Evolutionary conservation across 176 grass and related monocot species (phyloP).

Genomic region (Calamus simplicifolius): DNA sequence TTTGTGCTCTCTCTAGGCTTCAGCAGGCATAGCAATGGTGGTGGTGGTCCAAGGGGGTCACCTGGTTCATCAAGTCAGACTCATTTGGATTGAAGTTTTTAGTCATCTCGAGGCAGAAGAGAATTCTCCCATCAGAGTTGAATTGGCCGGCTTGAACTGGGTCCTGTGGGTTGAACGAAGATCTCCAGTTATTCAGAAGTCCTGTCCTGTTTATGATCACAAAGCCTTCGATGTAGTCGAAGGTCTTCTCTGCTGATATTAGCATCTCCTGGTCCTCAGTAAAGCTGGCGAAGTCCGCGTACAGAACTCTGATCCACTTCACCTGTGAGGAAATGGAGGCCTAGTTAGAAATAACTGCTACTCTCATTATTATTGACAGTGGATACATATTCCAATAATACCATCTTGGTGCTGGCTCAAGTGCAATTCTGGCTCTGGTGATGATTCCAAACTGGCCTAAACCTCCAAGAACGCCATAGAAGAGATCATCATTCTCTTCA

Average conservation of each 20-base stretch:
- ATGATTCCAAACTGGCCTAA: conserved; percentile 93
- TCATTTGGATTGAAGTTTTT: conserved; percentile 64
- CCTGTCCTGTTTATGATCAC: conserved; percentile 92
- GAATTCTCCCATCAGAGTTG: conserved; percentile 49
- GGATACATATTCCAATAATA: conserved; percentile 22
- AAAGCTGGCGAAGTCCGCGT: conserved; percentile 76
- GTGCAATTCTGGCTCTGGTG: conserved; percentile 70
- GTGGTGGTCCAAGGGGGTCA: background rate
- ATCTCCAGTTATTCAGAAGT: conserved; percentile 86
- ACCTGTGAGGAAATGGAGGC: conserved; percentile 31
- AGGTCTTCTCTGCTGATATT: conserved; percentile 48
- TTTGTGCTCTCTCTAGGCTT: too few species aligned
- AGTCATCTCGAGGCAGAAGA: conserved; percentile 94
- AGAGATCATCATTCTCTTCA: conserved; percentile 70
- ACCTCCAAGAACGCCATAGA: conserved; percentile 69
- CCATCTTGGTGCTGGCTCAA: conserved; percentile 86
- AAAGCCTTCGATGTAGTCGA: conserved; percentile 94
- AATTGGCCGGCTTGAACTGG: conserved; percentile 64
- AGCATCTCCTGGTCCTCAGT: conserved; percentile 90
- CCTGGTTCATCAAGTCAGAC: conserved; percentile 50
- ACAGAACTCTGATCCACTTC: conserved; percentile 84
- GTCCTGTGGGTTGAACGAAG: conserved; percentile 75
- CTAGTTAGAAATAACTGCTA: too few species aligned
- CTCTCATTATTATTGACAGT: background rate
- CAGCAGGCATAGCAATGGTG: too few species aligned